Percentiles rank a stretch among this genome's conserved stretches.
Conservation (phyloP, 331 rosid species). For the Arachis monticola region DNA sequence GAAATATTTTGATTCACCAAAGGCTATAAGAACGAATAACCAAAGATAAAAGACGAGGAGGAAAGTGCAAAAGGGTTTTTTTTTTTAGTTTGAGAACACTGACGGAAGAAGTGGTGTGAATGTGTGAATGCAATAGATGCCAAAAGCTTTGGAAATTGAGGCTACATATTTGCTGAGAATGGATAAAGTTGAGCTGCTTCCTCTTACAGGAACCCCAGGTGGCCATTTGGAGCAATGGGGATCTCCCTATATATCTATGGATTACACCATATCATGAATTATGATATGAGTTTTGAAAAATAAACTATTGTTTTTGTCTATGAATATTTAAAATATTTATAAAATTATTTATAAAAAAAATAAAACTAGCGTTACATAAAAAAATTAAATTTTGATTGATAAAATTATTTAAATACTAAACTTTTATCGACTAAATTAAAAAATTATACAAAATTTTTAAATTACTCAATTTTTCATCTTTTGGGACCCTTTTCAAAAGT, state of each 20-base stretch:
- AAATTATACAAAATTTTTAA: too few relatives aligned
- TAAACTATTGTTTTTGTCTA: too few relatives aligned
- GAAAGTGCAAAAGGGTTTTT: conserved; percentile 30
- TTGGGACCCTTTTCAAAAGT: too few relatives aligned
- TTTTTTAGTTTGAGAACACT: conserved; percentile 42
- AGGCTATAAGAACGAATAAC: not conserved
- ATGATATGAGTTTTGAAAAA: not conserved
- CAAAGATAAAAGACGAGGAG: not conserved
- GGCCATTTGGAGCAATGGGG: conserved; percentile 48
- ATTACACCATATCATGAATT: not conserved
- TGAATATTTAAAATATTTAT: too few relatives aligned
- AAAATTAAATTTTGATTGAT: too few relatives aligned
- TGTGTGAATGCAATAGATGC: conserved; percentile 20
- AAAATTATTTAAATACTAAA: too few relatives aligned
- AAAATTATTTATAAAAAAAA: too few relatives aligned
- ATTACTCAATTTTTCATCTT: too few relatives aligned
- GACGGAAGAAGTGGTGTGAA: conserved; percentile 30
- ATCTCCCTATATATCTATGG: conserved; percentile 35
- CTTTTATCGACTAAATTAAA: too few relatives aligned
- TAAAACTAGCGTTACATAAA: too few relatives aligned
- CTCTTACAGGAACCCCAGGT: conserved; percentile 39
- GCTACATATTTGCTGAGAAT: conserved; percentile 42
- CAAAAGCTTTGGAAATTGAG: conserved; percentile 69
- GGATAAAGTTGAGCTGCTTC: conserved; percentile 43
- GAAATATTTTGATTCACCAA: too few relatives aligned